Evolutionary conservation across 1,284 basidiomycete species (phyloP).

Genomic region (Tremellales sp.): DNA sequence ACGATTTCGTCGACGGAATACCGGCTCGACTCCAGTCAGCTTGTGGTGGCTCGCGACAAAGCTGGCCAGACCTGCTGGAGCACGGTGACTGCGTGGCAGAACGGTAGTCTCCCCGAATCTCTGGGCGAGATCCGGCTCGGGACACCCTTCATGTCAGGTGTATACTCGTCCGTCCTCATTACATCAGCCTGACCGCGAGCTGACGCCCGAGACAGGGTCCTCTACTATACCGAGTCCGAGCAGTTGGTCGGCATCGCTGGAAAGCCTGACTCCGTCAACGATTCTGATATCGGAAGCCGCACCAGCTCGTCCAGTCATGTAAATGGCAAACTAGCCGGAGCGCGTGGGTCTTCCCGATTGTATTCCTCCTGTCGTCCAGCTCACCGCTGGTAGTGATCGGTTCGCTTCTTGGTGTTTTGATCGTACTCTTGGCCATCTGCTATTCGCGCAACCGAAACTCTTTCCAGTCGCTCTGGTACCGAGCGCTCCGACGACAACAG

Average conservation of each 20-base stretch:
- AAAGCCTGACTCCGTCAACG: slow-evolving; percentile 37
- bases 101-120: slow-evolving; percentile 31
- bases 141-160: slow-evolving; percentile 40
- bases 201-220: slow-evolving; percentile 20
- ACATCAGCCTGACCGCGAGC: neutral
- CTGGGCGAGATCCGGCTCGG: slow-evolving; percentile 41
- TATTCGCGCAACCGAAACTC: slow-evolving; percentile 35
- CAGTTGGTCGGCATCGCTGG: slow-evolving; percentile 41
- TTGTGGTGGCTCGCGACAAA: slow-evolving; percentile 29
- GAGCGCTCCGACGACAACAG: slow-evolving; percentile 32
- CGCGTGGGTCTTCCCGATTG: slow-evolving; percentile 20
- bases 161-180: slow-evolving; percentile 37
- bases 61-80: slow-evolving; percentile 35
- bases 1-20: slow-evolving; percentile 29
- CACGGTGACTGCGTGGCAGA: slow-evolving; percentile 39
- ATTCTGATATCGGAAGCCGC: slow-evolving; percentile 14
- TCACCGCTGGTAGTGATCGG: slow-evolving; percentile 31
- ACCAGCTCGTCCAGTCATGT: slow-evolving; percentile 8
- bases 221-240: slow-evolving; percentile 32
- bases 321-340: slow-evolving; percentile 32
- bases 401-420: slow-evolving; percentile 27
- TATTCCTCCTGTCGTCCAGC: neutral
- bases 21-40: slow-evolving; percentile 24
- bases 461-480: slow-evolving; percentile 38
- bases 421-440: slow-evolving; percentile 31